A percentile compares a stretch with the other conserved stretches of the same genome.
phyloP scores from a whole-genome alignment of 495 filamentous ascomycete genomes.

The Immersiella caudata region DNA sequence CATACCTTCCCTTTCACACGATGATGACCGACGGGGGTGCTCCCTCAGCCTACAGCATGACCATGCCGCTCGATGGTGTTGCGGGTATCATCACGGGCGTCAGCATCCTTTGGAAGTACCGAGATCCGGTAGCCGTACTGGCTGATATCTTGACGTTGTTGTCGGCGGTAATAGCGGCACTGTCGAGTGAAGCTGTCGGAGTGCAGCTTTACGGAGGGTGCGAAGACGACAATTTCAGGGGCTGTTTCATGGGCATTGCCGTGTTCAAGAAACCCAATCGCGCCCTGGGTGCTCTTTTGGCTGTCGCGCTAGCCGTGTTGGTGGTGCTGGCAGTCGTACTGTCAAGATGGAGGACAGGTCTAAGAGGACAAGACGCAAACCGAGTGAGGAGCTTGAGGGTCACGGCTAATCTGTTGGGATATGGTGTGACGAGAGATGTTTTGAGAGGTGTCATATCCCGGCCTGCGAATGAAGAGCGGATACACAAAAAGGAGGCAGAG shows the following conservation, averaged over 20 bases:
- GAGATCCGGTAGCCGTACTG: background rate
- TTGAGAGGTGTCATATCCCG: slow-evolving; percentile 7
- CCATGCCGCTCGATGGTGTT: background rate
- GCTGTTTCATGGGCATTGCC: slow-evolving; percentile 3
- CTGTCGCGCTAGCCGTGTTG: background rate
- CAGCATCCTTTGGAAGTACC: background rate
- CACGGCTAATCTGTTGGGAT: background rate
- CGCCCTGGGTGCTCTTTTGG: background rate
- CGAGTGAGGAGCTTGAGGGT: background rate
- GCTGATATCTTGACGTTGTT: background rate
- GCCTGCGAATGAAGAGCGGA: no score
- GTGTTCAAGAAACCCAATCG: background rate
- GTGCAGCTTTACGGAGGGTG: slow-evolving; percentile 2
- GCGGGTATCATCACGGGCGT: background rate
- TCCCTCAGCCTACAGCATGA: background rate
- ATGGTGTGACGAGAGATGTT: background rate
- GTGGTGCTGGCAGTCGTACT: background rate
- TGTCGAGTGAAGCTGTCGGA: background rate
- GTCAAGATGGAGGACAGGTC: background rate
- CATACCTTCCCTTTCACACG: slow-evolving; percentile 4
- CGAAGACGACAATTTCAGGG: background rate
- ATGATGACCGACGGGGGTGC: background rate
- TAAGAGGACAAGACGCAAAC: background rate
- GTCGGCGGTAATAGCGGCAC: background rate
- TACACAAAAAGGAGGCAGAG: background rate